Percentiles rank a stretch among this genome's conserved stretches.
Conservation (phyloP, 805 yeast species). For the Yueomyces sp. region DNA sequence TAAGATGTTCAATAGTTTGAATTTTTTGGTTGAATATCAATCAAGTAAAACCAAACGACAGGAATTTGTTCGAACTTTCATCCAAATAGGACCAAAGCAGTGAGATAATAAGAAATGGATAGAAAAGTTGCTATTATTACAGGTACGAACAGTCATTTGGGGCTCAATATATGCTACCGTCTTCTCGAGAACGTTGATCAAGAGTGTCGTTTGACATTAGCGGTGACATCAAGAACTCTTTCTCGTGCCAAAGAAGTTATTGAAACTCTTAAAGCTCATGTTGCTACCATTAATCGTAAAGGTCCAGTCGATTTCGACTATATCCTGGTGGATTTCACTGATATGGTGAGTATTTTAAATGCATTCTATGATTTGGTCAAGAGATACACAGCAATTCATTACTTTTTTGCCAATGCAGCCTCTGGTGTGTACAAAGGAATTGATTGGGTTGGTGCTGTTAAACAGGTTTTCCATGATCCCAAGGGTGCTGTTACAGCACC, state of each 20-base stretch:
- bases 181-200: slow-evolving; percentile 48
- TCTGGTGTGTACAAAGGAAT: slow-evolving; percentile 80
- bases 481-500: slow-evolving; percentile 80
- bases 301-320: slow-evolving; percentile 76
- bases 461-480: slow-evolving; percentile 54
- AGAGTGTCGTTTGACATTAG: slow-evolving; percentile 50
- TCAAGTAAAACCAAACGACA: too few relatives aligned
- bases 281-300: slow-evolving; percentile 16
- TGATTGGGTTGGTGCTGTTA: slow-evolving; percentile 69
- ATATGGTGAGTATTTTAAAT: slow-evolving; percentile 71
- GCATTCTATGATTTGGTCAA: slow-evolving; percentile 61
- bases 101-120: neutral
- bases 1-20: too few relatives aligned
- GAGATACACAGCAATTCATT: slow-evolving; percentile 57
- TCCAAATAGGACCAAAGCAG: too few relatives aligned
- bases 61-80: too few relatives aligned
- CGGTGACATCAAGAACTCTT: slow-evolving; percentile 81
- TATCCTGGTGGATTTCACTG: slow-evolving; percentile 73
- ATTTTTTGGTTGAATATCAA: too few relatives aligned
- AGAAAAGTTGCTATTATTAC: slow-evolving; percentile 33
- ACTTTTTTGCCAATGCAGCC: slow-evolving; percentile 76
- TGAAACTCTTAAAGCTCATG: slow-evolving; percentile 36
- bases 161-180: slow-evolving; percentile 74
- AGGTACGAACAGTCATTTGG: slow-evolving; percentile 54
- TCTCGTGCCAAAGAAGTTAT: slow-evolving; percentile 75